A percentile compares a stretch with the other conserved stretches of the same genome.
Conservation (phyloP, 2,329 filamentous ascomycete species). For the Botryotinia convoluta region DNA sequence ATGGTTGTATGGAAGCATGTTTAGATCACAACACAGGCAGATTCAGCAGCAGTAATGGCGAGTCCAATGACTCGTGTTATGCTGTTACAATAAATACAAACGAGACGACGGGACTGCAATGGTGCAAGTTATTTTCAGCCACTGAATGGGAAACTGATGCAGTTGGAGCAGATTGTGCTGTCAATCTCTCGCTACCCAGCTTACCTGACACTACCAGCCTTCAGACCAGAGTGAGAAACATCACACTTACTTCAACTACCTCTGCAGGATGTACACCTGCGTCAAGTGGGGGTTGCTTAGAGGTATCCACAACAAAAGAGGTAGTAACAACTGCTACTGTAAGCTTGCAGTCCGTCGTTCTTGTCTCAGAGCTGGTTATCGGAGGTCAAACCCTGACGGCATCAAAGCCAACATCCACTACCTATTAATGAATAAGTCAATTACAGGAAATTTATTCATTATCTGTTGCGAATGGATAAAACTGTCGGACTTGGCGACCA, state of each 20-base stretch:
- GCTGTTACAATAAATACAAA: neutral
- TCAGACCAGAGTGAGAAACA: neutral
- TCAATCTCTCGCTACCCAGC: neutral
- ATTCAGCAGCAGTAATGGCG: too few species aligned
- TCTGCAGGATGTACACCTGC: too few species aligned
- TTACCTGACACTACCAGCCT: neutral
- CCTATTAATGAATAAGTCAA: neutral
- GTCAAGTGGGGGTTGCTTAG: neutral
- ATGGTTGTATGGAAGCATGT: neutral
- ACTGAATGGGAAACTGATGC: neutral
- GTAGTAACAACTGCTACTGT: neutral
- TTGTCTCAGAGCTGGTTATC: neutral
- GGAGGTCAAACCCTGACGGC: neutral
- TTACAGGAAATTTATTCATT: neutral
- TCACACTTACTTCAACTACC: neutral
- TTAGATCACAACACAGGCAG: neutral
- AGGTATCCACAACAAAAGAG: neutral
- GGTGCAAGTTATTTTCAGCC: neutral
- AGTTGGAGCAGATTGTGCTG: neutral
- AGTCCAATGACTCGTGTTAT: neutral
- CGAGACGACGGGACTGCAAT: neutral
- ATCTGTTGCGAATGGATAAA: neutral
- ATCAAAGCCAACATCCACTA: neutral
- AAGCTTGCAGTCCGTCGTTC: neutral
- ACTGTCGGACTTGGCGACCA: neutral